phyloP scores from a whole-genome alignment of 2,329 filamentous ascomycete species.

The Periconia macrospinosa region DNA sequence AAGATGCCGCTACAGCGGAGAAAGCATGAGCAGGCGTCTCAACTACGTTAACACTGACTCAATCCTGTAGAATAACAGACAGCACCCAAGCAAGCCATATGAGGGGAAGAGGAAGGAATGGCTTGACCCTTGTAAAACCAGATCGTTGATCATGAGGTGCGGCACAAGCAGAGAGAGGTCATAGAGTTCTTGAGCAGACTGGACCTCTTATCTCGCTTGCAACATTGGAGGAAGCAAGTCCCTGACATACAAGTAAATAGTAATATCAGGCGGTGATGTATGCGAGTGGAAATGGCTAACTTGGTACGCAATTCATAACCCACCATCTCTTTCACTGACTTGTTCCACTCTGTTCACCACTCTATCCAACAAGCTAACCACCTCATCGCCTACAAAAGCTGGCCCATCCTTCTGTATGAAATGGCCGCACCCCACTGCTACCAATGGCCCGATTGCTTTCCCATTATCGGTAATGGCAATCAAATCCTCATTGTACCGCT shows the following conservation, averaged over 20 bases:
- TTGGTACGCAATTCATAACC: not conserved
- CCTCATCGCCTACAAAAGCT: constrained; percentile 36
- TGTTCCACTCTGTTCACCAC: constrained; percentile 40
- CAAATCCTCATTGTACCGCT: constrained; percentile 57
- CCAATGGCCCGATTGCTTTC: constrained; percentile 48
- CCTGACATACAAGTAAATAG: no score
- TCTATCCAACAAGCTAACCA: constrained; percentile 36
- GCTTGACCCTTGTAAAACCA: no score
- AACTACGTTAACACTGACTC: not conserved
- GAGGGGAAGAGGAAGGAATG: no score
- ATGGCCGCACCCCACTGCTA: constrained; percentile 55
- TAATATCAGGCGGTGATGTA: not conserved
- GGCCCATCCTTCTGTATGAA: constrained; percentile 61
- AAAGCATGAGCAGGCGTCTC: constrained; percentile 7
- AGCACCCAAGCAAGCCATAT: no score
- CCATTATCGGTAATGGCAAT: constrained; percentile 46
- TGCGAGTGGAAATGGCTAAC: not conserved
- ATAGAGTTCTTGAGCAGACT: no score
- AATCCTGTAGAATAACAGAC: not conserved
- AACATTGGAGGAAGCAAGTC: no score
- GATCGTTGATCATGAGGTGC: no score
- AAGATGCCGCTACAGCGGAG: constrained; percentile 48
- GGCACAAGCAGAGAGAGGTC: no score
- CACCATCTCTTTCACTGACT: constrained; percentile 28
- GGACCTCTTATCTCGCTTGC: no score